Conservation (phyloP, 345 rosid species). For the Salix arbutifolia region DNA sequence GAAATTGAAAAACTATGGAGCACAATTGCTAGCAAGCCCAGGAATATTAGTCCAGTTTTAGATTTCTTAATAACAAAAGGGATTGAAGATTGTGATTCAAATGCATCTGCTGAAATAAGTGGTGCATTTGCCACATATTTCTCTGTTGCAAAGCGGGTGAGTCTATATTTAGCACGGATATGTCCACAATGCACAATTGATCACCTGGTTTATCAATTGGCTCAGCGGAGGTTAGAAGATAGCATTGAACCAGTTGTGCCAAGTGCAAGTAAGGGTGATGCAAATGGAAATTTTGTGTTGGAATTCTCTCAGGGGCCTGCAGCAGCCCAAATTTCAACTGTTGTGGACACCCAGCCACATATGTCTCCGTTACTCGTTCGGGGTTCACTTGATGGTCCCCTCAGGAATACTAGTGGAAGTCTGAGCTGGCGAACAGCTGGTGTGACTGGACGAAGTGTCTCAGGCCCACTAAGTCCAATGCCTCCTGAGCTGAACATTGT, state of each 20-base stretch:
- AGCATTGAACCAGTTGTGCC: slow-evolving; percentile 66
- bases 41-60: slow-evolving; percentile 90
- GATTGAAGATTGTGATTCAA: slow-evolving; percentile 97
- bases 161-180: slow-evolving; percentile 91
- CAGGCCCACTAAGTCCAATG: slow-evolving; percentile 90
- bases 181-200: slow-evolving; percentile 97
- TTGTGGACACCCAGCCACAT: slow-evolving; percentile 80
- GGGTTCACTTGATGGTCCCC: slow-evolving; percentile 94
- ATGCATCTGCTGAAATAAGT: slow-evolving; percentile 95
- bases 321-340: slow-evolving; percentile 60
- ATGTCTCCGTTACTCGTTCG: slow-evolving; percentile 97
- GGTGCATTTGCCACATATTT: slow-evolving; percentile 99
- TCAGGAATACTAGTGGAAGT: slow-evolving; percentile 88
- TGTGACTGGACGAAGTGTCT: slow-evolving; percentile 78
- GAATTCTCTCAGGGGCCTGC: slow-evolving; percentile 98
- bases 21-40: slow-evolving; percentile 93
- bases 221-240: slow-evolving; percentile 94
- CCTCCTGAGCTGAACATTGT: slow-evolving; percentile 81
- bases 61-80: slow-evolving; percentile 97
- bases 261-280: slow-evolving; percentile 54
- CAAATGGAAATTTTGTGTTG: slow-evolving; percentile 67
- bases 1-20: slow-evolving; percentile 99
- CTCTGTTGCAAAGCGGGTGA: slow-evolving; percentile 97
- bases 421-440: slow-evolving; percentile 93
- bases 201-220: slow-evolving; percentile 91